Percentiles rank a stretch among this genome's conserved stretches.
Conservation (phyloP, 2,329 filamentous ascomycete species). For the Plenodomus lindquistii region DNA sequence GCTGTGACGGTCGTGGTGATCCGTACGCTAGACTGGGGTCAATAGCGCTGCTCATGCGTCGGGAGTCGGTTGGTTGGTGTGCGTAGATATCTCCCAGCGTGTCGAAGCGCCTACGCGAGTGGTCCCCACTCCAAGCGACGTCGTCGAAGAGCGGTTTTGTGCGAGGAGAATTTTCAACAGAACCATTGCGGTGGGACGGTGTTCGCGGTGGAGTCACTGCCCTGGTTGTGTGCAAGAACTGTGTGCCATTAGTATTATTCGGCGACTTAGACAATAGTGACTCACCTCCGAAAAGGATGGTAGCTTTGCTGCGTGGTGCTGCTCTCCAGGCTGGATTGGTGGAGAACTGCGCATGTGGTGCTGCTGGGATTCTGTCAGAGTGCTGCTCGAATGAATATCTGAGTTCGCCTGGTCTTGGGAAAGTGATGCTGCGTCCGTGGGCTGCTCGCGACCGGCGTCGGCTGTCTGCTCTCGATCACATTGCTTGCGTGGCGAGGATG, state of each 20-base stretch:
- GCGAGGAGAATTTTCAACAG: conserved; percentile 33
- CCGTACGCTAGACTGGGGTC: conserved; percentile 27
- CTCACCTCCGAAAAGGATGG: conserved; percentile 39
- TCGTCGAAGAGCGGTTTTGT: conserved; percentile 35
- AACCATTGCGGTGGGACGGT: conserved; percentile 31
- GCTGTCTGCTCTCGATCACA: too few relatives aligned
- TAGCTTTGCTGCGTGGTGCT: conserved; percentile 26
- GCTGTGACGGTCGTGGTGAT: conserved; percentile 12
- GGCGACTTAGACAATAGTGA: neutral
- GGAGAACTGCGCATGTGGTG: conserved; percentile 37
- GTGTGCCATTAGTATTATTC: conserved; percentile 7
- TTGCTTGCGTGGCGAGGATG: too few relatives aligned
- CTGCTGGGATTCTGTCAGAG: conserved; percentile 27
- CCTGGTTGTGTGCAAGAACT: conserved; percentile 34
- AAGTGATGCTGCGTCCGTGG: too few relatives aligned
- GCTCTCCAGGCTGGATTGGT: conserved; percentile 39
- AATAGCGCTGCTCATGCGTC: conserved; percentile 23
- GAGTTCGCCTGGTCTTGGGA: too few relatives aligned
- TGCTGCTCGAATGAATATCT: neutral
- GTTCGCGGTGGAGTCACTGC: conserved; percentile 41
- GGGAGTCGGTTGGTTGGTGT: conserved; percentile 17
- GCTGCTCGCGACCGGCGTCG: too few relatives aligned
- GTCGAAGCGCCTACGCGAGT: conserved; percentile 35
- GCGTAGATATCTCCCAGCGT: conserved; percentile 28
- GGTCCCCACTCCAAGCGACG: conserved; percentile 22